Base-by-base conservation (phyloP, 495 filamentous ascomycete species). In the Aspergillus taichungensis region DNA sequence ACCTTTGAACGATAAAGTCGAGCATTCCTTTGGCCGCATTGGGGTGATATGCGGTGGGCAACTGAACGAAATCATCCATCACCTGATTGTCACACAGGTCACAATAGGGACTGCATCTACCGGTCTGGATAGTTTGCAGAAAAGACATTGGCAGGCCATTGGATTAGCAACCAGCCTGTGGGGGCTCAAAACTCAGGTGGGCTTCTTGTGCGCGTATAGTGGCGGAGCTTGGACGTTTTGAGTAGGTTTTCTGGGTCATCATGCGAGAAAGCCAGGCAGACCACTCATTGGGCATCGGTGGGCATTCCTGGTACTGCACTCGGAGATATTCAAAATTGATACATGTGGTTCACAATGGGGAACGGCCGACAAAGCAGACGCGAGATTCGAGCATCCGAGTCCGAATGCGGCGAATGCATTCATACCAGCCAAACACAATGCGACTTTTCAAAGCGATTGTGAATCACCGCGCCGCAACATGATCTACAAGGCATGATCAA, bases 71-170 rank as follows among this genome's bases (percentile, higher is more conserved):
- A 44, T 47, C 40, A 47, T 47, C 40, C 28, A 37, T 51, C 45
- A 44, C 27, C 42, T 52, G 40, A 45, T 44, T 4, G 13, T 24
- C 18, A 24, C 24, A 14, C 14, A 29, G 28, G 9, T 6, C 13
- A 30, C 32, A 42, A 47, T 47, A 40, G 49, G 28, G 11, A 37
- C 24, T 53, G 37, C 46, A 39, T 49, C 34, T 53, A 34, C 43
- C 40, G 43, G 46, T 36, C 10, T 27, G 40, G 34, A 34, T 24
- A 37, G 4, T 12, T 10, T 39, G 14, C 33, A 29, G 18, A 42
- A 32, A 37, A 30, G 31, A 8, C n/a, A 24, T 42, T 39, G 27
- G 9, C 29, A 47, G 30, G 34, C n/a, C 7, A 14, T 14, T 13
- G n/a, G 41, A 28, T 8, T 28, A 4, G 18, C 18, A 24, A 24